Evolutionary conservation across 2,329 filamentous ascomycete species (phyloP).

Genomic region (Clonostachys byssicola): DNA sequence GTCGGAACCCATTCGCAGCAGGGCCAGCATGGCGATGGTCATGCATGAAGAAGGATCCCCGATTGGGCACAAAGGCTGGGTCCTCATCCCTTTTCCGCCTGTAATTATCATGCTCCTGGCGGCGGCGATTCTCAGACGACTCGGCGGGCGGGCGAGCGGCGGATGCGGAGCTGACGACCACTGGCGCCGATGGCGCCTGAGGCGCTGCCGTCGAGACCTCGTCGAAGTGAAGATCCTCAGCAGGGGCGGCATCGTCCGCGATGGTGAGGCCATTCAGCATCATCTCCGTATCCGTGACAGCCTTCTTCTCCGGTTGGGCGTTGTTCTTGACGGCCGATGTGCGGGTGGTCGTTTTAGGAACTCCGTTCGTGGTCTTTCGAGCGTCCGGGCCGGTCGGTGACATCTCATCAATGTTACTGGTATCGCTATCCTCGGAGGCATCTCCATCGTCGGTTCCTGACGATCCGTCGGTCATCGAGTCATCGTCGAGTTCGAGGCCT

Average conservation of each 20-base stretch:
- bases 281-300: slow-evolving; percentile 49
- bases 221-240: slow-evolving; percentile 42
- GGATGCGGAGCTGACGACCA: slow-evolving; percentile 50
- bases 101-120: slow-evolving; percentile 88
- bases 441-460: slow-evolving; percentile 58
- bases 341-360: slow-evolving; percentile 29
- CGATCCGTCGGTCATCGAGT: slow-evolving; percentile 63
- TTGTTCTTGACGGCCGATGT: slow-evolving; percentile 21
- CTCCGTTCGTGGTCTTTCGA: slow-evolving; percentile 36
- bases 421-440: slow-evolving; percentile 56
- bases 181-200: slow-evolving; percentile 39
- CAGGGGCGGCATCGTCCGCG: slow-evolving; percentile 31
- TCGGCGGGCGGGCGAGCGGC: slow-evolving; percentile 44
- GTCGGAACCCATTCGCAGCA: slow-evolving; percentile 72
- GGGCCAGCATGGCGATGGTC: slow-evolving; percentile 81
- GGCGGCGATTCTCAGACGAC: slow-evolving; percentile 63
- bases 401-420: slow-evolving; percentile 55
- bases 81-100: slow-evolving; percentile 83
- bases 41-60: slow-evolving; percentile 96
- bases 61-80: slow-evolving; percentile 89
- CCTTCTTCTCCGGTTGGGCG: slow-evolving; percentile 20
- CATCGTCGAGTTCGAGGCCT: slow-evolving; percentile 56
- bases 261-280: slow-evolving; percentile 53
- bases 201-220: slow-evolving; percentile 27
- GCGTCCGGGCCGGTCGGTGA: slow-evolving; percentile 42